Percentiles rank a stretch among this genome's conserved stretches.
Conservation (phyloP, 169 alveolate genomes). For the Eimeria praecox region DNA sequence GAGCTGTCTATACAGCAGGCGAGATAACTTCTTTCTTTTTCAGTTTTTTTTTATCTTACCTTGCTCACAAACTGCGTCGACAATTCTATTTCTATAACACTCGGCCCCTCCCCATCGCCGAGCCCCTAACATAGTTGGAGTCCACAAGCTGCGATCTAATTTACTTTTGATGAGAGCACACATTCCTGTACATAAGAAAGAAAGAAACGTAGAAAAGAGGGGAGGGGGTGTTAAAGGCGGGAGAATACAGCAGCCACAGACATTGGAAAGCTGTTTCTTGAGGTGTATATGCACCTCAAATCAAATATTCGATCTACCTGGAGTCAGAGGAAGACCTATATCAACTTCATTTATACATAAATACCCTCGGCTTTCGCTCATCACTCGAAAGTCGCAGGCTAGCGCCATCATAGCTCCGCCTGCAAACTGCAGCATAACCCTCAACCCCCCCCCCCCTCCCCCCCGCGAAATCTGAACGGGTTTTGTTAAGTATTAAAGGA, state of each 20-base stretch:
- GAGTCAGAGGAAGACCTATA: conserved; percentile 80
- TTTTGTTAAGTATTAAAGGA: too few relatives aligned
- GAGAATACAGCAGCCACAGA: not conserved
- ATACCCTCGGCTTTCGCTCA: conserved; percentile 71
- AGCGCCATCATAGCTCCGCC: conserved; percentile 83
- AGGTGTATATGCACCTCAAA: not conserved
- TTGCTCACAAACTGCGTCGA: conserved; percentile 38
- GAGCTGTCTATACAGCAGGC: too few relatives aligned
- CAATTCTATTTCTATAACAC: not conserved
- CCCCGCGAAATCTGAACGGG: too few relatives aligned
- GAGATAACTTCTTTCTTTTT: too few relatives aligned
- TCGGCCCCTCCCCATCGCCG: conserved; percentile 75
- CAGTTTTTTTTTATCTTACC: not conserved
- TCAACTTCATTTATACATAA: conserved; percentile 79
- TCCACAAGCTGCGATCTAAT: conserved; percentile 76
- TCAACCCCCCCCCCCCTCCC: too few relatives aligned
- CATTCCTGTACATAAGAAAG: conserved; percentile 62
- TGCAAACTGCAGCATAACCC: conserved; percentile 74
- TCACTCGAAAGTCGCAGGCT: conserved; percentile 81
- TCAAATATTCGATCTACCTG: conserved; percentile 36
- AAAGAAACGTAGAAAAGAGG: not conserved
- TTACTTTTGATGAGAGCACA: conserved; percentile 73
- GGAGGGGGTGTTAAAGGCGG: not conserved
- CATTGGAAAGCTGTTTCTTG: not conserved
- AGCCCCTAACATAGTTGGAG: conserved; percentile 64